Base-by-base conservation (phyloP, 2,329 filamentous ascomycete species). In the Ceratocystis colombiana region DNA sequence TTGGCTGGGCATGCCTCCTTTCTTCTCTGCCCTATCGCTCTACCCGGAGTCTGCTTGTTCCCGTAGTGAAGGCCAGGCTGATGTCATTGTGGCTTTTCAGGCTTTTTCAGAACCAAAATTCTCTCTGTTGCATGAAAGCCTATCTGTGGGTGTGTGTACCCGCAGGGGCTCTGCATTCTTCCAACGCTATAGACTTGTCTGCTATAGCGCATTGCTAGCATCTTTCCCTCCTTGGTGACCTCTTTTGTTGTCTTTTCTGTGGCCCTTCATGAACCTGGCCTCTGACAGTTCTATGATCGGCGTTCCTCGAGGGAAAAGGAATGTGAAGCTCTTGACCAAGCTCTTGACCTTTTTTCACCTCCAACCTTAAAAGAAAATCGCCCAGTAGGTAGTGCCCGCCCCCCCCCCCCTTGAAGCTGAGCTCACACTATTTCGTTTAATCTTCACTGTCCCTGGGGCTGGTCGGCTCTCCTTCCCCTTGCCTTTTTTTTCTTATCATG, bases 71-170 rank as follows among this genome's bases (percentile, higher is more conserved):
- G 4, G 28, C 53, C 6, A 33, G 28, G 53, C 53, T 59, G 53
- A 59, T 59, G 53, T 59, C 53, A 59, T 59, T 59, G 53, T 33
- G 28, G 53, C 53, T 59, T 37, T 57, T 59, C 53, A 59, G 53
- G 53, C 28, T 25, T 28, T 28, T 53, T 53, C 48, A 53, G 48
- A 53, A 12, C 20, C 20, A 53, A 25, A 53, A 37, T 12, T 37
- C 37, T 37, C 22, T 12, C 20, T 53, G 20, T 59, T 59, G 53
- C 53, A 30, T 59, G 28, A n/a, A 59, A 12, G 37, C 10, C 37
- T 12, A 5, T 59, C 12, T 59, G 46, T 50, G 17, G 46, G 5
- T 5, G 53, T 59, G 53, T 59, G 12, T 59, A 59, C 53, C 53
- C 53, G 53, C 53, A 33, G 37, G 37, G 37, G 53, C 28, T 17